These are phyloP conservation scores for Penicillium canescens DNA, from an alignment of 495 filamentous ascomycete genomes.

Conservation along the genomic window DNA sequence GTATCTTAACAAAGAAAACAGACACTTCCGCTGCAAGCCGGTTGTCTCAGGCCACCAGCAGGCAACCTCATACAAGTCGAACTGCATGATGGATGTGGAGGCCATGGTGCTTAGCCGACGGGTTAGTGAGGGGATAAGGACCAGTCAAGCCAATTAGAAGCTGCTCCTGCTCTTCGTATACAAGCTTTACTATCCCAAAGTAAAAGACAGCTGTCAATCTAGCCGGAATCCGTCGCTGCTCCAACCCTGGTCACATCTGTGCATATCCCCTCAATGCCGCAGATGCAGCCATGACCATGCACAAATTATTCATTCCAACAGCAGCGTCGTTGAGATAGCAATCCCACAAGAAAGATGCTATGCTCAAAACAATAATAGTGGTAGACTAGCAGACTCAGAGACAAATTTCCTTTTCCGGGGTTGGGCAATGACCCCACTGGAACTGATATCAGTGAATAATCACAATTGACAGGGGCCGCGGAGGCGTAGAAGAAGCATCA, in stretches of 20 bases:
- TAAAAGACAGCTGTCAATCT: neutral
- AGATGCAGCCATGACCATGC: neutral
- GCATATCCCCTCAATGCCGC: neutral
- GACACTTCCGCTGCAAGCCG: neutral
- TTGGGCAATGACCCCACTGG: constrained; percentile 10
- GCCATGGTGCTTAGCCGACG: constrained; percentile 2
- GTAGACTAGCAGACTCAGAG: neutral
- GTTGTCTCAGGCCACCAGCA: neutral
- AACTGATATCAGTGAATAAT: constrained; percentile 14
- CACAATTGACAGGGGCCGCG: constrained; percentile 4
- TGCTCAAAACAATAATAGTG: neutral
- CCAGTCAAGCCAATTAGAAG: neutral
- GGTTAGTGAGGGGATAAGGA: neutral
- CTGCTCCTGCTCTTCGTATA: neutral
- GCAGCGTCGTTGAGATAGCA: neutral
- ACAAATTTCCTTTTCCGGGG: constrained; percentile 6
- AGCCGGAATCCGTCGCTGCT: constrained; percentile 9
- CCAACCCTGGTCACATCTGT: neutral
- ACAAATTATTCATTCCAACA: no score
- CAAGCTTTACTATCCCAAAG: neutral
- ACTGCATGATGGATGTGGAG: neutral
- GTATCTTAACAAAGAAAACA: neutral
- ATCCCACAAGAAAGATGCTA: no score
- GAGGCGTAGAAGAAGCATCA: constrained; percentile 17
- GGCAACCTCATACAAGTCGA: neutral